These are phyloP conservation scores for Sutorius eximius DNA, from an alignment of 1,284 basidiomycete species.

Conservation along the genomic window DNA sequence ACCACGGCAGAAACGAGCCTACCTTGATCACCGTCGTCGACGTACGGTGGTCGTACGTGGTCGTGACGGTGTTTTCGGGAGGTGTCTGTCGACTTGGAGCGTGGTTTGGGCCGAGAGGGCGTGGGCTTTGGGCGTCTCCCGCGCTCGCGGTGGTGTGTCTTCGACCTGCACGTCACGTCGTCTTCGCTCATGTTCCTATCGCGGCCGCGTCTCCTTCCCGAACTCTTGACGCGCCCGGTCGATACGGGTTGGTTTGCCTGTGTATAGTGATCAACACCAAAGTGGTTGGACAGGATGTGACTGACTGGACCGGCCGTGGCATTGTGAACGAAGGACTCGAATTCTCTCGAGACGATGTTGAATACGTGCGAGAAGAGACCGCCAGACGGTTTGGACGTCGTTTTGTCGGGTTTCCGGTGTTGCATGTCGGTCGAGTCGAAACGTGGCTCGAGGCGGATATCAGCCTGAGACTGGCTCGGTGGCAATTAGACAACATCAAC, in stretches of 20 bases:
- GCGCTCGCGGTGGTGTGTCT: conserved; percentile 11
- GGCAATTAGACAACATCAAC: conserved; percentile 14
- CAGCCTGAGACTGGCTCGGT: conserved; percentile 11
- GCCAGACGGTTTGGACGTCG: conserved; percentile 2
- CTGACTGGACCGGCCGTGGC: conserved; percentile 48
- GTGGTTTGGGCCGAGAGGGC: conserved; percentile 14
- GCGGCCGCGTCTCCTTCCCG: conserved; percentile 6
- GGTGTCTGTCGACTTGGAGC: conserved; percentile 22
- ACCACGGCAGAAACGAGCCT: not conserved
- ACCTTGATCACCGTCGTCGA: conserved; percentile 23
- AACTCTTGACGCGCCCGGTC: conserved; percentile 5
- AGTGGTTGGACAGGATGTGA: not conserved
- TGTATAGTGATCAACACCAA: conserved; percentile 6
- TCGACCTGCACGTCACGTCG: conserved; percentile 9
- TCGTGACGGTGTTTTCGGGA: conserved; percentile 3
- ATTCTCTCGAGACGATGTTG: conserved; percentile 65
- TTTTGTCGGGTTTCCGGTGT: conserved; percentile 7
- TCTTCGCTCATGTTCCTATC: conserved; percentile 17
- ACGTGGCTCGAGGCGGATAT: not conserved
- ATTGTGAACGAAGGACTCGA: conserved; percentile 66
- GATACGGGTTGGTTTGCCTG: conserved; percentile 19
- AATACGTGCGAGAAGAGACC: conserved; percentile 66
- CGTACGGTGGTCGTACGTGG: conserved; percentile 1
- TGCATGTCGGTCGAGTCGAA: conserved; percentile 13
- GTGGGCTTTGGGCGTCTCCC: conserved; percentile 10